phyloP scores from a whole-genome alignment of 495 filamentous ascomycete genomes.

The Neurospora sp. region DNA sequence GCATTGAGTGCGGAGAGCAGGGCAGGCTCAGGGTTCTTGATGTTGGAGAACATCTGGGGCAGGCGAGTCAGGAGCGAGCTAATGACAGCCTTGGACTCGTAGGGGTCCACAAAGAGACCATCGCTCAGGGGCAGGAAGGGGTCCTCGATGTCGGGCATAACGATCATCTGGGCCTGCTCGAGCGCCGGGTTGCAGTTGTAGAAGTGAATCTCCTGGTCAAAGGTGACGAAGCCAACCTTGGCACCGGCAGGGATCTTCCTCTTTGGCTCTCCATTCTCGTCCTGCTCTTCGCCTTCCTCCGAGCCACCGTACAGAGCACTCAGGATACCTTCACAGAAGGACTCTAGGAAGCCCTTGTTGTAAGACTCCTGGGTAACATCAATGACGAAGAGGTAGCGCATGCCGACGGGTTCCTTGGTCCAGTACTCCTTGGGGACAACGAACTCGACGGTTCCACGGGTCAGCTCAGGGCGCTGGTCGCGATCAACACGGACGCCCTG shows the following conservation, averaged over 20 bases:
- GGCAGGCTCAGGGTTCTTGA: slow-evolving; percentile 83
- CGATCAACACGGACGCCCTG: slow-evolving; percentile 82
- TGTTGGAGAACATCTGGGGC: slow-evolving; percentile 71
- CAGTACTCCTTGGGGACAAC: slow-evolving; percentile 97
- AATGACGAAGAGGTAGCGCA: slow-evolving; percentile 84
- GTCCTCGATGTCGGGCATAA: slow-evolving; percentile 96
- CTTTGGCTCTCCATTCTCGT: slow-evolving; percentile 48
- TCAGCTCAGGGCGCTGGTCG: slow-evolving; percentile 80
- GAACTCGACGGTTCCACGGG: slow-evolving; percentile 88
- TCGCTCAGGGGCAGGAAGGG: slow-evolving; percentile 90
- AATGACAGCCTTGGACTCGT: slow-evolving; percentile 84
- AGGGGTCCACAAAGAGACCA: slow-evolving; percentile 90
- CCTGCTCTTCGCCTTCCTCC: slow-evolving; percentile 35
- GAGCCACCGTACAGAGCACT: slow-evolving; percentile 69
- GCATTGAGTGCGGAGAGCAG: slow-evolving; percentile 76
- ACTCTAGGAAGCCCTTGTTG: slow-evolving; percentile 81
- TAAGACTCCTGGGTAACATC: slow-evolving; percentile 86
- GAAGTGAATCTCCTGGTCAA: slow-evolving; percentile 91
- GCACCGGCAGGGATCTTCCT: slow-evolving; percentile 63
- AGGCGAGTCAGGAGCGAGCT: slow-evolving; percentile 70
- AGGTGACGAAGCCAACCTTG: slow-evolving; percentile 92
- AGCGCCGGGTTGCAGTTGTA: slow-evolving; percentile 80
- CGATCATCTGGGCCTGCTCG: slow-evolving; percentile 93
- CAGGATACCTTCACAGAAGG: slow-evolving; percentile 82
- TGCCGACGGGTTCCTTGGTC: slow-evolving; percentile 84